Evolutionary conservation across 257 asterid species (phyloP).

Genomic region (Solanum tarapatanum): DNA sequence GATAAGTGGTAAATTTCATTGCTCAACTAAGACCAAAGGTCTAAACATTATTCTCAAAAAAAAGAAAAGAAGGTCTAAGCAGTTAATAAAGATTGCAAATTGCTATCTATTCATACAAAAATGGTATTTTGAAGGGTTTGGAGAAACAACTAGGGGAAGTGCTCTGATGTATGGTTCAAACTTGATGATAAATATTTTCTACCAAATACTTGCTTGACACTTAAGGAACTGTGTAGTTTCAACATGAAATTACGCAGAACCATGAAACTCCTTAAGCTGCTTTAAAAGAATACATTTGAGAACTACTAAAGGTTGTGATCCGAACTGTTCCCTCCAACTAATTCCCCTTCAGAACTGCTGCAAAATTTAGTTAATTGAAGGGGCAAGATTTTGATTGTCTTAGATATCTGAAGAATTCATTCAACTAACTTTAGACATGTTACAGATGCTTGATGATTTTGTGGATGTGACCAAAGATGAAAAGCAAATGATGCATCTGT

Average conservation of each 20-base stretch:
- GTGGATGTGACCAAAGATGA: conserved; percentile 95
- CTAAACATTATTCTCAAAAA: background rate
- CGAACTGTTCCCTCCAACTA: background rate
- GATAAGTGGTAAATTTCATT: background rate
- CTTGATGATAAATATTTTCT: background rate
- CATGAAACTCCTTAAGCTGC: background rate
- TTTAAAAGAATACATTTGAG: background rate
- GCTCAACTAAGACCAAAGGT: background rate
- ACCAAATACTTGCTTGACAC: background rate
- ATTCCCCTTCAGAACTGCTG: background rate
- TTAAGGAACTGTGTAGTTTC: background rate
- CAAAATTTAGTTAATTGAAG: background rate
- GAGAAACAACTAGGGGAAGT: background rate
- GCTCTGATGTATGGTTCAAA: background rate
- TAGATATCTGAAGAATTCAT: background rate
- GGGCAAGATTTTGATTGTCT: background rate
- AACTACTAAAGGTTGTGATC: background rate
- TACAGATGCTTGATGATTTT: conserved; percentile 97
- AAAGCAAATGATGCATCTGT: conserved; percentile 93
- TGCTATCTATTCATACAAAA: background rate
- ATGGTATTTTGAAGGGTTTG: background rate
- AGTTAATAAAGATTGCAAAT: background rate
- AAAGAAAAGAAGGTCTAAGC: background rate
- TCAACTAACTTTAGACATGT: background rate
- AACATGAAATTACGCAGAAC: background rate